Evolutionary conservation across 2,329 filamentous ascomycete species (phyloP).

Genomic region (Chrysosporium keratinophilum): DNA sequence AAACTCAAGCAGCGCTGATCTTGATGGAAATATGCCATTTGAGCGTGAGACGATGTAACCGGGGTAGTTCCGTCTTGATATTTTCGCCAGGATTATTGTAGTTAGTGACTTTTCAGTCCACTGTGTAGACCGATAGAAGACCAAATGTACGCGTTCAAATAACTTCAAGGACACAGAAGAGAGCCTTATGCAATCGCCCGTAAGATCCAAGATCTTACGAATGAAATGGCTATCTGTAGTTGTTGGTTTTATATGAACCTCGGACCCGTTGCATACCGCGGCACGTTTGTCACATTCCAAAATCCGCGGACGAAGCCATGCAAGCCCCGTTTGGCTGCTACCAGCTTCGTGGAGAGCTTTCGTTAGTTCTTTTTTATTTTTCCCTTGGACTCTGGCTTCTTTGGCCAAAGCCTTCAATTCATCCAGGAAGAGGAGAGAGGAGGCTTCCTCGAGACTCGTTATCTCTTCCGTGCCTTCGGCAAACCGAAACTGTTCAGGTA

Average conservation of each 20-base stretch:
- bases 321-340: slow-evolving; percentile 63
- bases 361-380: slow-evolving; percentile 73
- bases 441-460: slow-evolving; percentile 69
- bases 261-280: neutral
- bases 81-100: slow-evolving; percentile 86
- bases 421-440: slow-evolving; percentile 69
- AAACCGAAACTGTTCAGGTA: slow-evolving; percentile 59
- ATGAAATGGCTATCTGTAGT: slow-evolving; percentile 67
- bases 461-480: slow-evolving; percentile 71
- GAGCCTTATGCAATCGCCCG: slow-evolving; percentile 75
- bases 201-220: slow-evolving; percentile 62
- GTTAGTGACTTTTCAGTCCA: slow-evolving; percentile 97
- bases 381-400: slow-evolving; percentile 75
- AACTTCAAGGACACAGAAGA: slow-evolving; percentile 62
- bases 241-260: slow-evolving; percentile 23
- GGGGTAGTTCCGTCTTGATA: slow-evolving; percentile 77
- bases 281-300: neutral
- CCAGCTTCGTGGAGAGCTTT: slow-evolving; percentile 63
- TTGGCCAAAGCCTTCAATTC: slow-evolving; percentile 78
- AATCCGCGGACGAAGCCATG: slow-evolving; percentile 42
- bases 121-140: slow-evolving; percentile 90
- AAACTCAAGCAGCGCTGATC: slow-evolving; percentile 69
- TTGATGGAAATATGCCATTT: slow-evolving; percentile 73
- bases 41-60: slow-evolving; percentile 84
- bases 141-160: slow-evolving; percentile 87